Evolutionary conservation across 768 basidiomycete genomes (phyloP), one percentile per base, ranked within the genome.

Genomic region (Serendipita sp.): DNA sequence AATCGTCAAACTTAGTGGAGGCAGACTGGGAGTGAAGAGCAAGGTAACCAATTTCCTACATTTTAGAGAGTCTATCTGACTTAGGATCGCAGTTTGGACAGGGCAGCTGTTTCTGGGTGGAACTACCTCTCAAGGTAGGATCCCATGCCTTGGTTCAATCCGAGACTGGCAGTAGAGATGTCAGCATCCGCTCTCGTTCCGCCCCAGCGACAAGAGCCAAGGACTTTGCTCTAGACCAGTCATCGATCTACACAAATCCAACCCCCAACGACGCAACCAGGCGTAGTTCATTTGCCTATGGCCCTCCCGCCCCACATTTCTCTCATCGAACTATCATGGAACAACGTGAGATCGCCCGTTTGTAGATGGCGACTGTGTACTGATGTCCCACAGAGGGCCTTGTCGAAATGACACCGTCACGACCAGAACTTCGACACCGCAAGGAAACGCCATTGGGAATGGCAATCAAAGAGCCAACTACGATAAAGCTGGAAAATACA

Each of bases 91-190:
- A 68, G 92, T 41, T 41, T 41, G 41, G 41, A 5, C 41, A 41
- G 41, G 41, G 92, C 15, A 89, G 86, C 41, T 90, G 86, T 44
- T 94, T 93, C 76, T 93, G 91, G 92, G 86, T 90, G 7, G 89
- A 90, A 72, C 73, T 90, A 41, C 86, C 77, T 13, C 58, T 66
- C 32, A 66, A 66, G 3, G 67, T 70, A n/a, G 69, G 68, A 28
- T 53, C 41, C 4, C 46, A 66, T 38, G 68, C 68, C 1, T 16
- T 69, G 10, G 38, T 65, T 41, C 45, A 64, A 45, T 64, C 65
- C 32, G 24, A 60, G 8, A 28, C 56, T 18, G 56, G 56, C 28
- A 60, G 56, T 60, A 28, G 37, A 28, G 56, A 60, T 10, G 56
- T 60, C 16, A 34, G 30, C 37, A 60, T 60, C 37, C 56, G 56